Evolutionary conservation across 2,329 filamentous ascomycete species (phyloP).

Genomic region (Trichoderma sp.): DNA sequence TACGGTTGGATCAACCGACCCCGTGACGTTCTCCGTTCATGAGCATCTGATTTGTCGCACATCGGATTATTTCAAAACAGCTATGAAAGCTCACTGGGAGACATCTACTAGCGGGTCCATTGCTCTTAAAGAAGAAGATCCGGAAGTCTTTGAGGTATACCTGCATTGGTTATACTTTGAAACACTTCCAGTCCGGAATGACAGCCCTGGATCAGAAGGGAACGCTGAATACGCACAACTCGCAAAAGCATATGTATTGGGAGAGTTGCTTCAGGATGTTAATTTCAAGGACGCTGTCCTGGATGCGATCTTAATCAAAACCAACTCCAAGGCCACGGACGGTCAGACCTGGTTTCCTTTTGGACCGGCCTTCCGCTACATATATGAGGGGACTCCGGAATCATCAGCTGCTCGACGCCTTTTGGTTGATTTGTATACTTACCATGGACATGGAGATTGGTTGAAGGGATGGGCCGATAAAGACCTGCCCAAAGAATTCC

Average conservation of each 20-base stretch:
- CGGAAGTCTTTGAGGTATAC: background rate
- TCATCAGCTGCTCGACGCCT: background rate
- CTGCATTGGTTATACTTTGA: background rate
- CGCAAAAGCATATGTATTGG: background rate
- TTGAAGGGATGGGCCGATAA: background rate
- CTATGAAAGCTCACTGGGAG: background rate
- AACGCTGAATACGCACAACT: background rate
- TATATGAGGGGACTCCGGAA: background rate
- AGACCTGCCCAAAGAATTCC: background rate
- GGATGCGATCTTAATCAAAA: background rate
- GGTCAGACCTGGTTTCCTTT: background rate
- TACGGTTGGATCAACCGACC: background rate
- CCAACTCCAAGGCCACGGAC: background rate
- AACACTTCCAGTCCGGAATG: background rate
- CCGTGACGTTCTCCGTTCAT: background rate
- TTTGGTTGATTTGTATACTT: background rate
- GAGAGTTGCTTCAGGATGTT: background rate
- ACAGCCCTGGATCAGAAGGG: background rate
- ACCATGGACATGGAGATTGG: background rate
- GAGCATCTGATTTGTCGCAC: background rate
- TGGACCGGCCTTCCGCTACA: background rate
- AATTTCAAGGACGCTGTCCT: background rate
- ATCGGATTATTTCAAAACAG: background rate
- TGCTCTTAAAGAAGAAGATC: background rate
- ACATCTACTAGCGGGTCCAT: background rate